Evolutionary conservation across 805 yeast genomes (phyloP), one percentile per base, ranked within the genome.

Genomic region (Nakazawaea ambrosiae): DNA sequence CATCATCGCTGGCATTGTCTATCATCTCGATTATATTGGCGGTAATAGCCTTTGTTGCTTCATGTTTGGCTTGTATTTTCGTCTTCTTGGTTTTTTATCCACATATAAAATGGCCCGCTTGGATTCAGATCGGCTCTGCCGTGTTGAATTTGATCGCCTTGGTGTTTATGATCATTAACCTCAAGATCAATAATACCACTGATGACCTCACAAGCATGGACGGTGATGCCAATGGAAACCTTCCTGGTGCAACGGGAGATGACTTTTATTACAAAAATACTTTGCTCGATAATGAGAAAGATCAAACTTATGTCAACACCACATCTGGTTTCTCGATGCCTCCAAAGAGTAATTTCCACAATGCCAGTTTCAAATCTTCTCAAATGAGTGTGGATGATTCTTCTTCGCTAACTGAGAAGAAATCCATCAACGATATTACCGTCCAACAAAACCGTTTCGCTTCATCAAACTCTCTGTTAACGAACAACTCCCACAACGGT

Each of bases 51-150:
- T 78, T 81, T 51, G 43, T 76, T 12, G 63, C 70, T 9, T 59
- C 85, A 8, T 68, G 80, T 1, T 45, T 81, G 28, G 58, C 70
- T 18, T 73, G 81, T 37, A 57, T 83, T 9, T 68, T 78, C 20
- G 62, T 65, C 0, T 66, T 81, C 27, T 49, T 84, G 34, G 59
- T 75, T 12, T 83, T 79, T 53, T 70, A 65, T 47, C 92, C 92
- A 7, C 63, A 78, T 43, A 65, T 80, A 14, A 58, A 66, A 5
- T 83, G 89, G 89, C 67, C 78, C n/a, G 67, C 79, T 7, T 83
- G 90, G 89, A 53, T 79, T 24, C 63, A 80, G 49, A 68, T 82
- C 20, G 87, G 81, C 1, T 70, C 85, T 4, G 81, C 84, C 10
- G 80, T 66, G 0, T 57, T 78, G 37, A 66, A 68, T 39, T 58